Evolutionary conservation across 1,139 yeast genomes (phyloP).

Genomic region (Hansenula lynferdii): DNA sequence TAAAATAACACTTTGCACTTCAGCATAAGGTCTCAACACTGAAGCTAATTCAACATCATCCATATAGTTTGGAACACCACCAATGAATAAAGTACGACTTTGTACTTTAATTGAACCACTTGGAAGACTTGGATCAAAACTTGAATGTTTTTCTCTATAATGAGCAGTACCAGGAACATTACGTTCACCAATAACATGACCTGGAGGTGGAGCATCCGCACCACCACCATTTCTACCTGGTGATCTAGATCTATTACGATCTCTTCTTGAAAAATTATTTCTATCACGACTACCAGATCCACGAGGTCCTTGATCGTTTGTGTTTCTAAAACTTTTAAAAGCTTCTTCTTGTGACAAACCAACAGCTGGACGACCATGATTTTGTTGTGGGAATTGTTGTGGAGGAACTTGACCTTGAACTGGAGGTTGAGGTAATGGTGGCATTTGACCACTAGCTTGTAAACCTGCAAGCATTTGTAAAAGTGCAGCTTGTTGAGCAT

Average conservation of each 20-base stretch:
- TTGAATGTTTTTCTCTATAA: conserved; percentile 65
- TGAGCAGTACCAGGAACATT: conserved; percentile 69
- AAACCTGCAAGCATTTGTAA: conserved; percentile 37
- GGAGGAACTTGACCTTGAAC: background rate
- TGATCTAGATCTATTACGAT: conserved; percentile 22
- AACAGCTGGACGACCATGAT: conserved; percentile 6
- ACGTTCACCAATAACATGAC: conserved; percentile 46
- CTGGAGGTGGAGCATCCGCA: conserved; percentile 21
- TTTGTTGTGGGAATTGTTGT: conserved; percentile 3
- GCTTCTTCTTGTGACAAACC: conserved; percentile 20
- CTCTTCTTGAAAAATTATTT: conserved; percentile 13
- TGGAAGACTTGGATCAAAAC: conserved; percentile 68
- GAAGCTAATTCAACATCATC: conserved; percentile 65
- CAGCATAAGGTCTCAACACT: conserved; percentile 83
- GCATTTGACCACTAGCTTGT: conserved; percentile 25
- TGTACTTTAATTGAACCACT: conserved; percentile 77
- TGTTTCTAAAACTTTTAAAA: conserved; percentile 22
- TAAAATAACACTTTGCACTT: conserved; percentile 85
- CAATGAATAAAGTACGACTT: conserved; percentile 88
- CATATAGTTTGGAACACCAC: conserved; percentile 87
- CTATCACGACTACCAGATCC: conserved; percentile 8
- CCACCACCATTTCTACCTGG: conserved; percentile 14
- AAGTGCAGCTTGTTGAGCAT: conserved; percentile 37
- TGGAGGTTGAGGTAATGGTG: conserved; percentile 18
- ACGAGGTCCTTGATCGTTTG: conserved; percentile 14